phyloP scores from a whole-genome alignment of 495 filamentous ascomycete genomes.

The Xylaria palmicola region DNA sequence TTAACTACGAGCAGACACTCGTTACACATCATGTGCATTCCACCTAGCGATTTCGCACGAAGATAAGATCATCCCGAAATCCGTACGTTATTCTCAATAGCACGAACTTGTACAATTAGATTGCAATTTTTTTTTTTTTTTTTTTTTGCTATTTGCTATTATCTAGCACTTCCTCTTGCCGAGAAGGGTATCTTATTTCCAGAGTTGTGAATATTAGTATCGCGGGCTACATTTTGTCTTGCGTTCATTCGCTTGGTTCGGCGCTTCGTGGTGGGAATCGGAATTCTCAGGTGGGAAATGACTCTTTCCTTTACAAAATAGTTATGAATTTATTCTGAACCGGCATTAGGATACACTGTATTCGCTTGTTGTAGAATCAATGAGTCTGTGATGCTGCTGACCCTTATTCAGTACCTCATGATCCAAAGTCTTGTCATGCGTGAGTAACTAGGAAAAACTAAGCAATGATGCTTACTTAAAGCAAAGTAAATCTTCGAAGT shows the following conservation, averaged over 20 bases:
- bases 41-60: conserved; percentile 5
- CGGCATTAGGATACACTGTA: neutral
- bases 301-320: neutral
- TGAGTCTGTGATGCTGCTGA: neutral
- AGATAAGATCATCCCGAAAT: conserved; percentile 1
- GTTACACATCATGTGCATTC: conserved; percentile 4
- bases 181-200: neutral
- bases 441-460: neutral
- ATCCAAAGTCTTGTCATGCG: neutral
- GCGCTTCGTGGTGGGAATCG: neutral
- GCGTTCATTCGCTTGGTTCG: neutral
- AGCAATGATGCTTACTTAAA: neutral
- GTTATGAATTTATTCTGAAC: neutral
- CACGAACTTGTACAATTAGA: conserved; percentile 14
- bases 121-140: conserved; percentile 3
- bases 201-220: neutral
- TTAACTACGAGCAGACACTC: neutral
- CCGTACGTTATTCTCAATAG: neutral
- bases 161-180: neutral
- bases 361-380: neutral
- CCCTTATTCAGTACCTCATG: neutral
- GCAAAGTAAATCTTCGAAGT: neutral
- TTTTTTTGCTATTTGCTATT: neutral
- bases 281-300: conserved; percentile 1
- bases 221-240: neutral